Conservation (phyloP, 2,329 filamentous ascomycete species). For the Arthrobotrys sphaeroides region DNA sequence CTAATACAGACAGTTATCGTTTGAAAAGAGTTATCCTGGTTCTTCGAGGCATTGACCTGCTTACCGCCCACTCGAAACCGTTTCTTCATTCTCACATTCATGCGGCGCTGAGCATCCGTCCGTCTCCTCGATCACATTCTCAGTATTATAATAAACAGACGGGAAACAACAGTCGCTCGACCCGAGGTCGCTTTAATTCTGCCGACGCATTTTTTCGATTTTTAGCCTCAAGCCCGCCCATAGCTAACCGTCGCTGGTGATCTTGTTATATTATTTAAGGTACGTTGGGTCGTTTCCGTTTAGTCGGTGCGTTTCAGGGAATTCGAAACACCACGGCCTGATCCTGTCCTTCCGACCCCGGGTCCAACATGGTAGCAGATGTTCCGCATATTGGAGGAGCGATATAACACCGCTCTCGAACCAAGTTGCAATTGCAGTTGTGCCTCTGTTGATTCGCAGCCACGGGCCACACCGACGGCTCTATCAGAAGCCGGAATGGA, state of each 20-base stretch:
- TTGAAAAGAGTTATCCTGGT: conserved; percentile 37
- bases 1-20: conserved; percentile 42
- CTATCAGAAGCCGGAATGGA: conserved; percentile 41
- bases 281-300: conserved; percentile 27
- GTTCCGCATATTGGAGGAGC: conserved; percentile 14
- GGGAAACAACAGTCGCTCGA: not conserved
- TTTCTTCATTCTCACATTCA: conserved; percentile 40
- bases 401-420: conserved; percentile 11
- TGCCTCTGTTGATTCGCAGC: conserved; percentile 7
- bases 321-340: conserved; percentile 30
- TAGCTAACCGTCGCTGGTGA: not conserved
- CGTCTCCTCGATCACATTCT: not conserved
- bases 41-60: conserved; percentile 35
- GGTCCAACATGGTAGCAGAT: conserved; percentile 24
- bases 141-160: conserved; percentile 25
- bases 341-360: not conserved
- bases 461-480: conserved; percentile 21
- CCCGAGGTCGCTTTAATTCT: not conserved
- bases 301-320: conserved; percentile 40
- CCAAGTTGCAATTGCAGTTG: too few species aligned
- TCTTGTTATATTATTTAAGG: conserved; percentile 5
- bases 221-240: not conserved
- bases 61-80: conserved; percentile 44
- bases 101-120: conserved; percentile 38
- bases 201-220: not conserved